phyloP scores from a whole-genome alignment of 176 grass and related monocot genomes.

The Zoysia pacifica region DNA sequence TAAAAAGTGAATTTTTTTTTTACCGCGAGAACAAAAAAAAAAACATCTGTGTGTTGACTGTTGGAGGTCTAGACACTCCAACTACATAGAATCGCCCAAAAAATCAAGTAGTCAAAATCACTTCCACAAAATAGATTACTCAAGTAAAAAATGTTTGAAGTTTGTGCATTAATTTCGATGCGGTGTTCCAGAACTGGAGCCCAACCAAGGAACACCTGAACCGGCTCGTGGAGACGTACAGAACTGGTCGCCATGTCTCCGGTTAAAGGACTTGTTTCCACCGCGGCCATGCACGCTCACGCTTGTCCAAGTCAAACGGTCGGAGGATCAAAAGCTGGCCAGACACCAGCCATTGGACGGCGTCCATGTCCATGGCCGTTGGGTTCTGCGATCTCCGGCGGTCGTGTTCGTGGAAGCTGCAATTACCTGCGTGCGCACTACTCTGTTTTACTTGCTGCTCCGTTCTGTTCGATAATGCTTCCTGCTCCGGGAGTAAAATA shows the following conservation, averaged over 20 bases:
- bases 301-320: background rate
- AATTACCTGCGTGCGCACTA: background rate
- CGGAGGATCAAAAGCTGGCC: background rate
- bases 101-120: background rate
- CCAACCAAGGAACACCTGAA: background rate
- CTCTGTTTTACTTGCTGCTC: background rate
- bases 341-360: too few species aligned
- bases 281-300: background rate
- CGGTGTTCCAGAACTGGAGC: background rate
- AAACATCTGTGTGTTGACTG: background rate
- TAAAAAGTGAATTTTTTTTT: background rate
- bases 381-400: background rate
- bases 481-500: background rate
- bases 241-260: background rate
- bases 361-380: background rate
- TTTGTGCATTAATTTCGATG: background rate
- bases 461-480: background rate
- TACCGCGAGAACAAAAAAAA: background rate
- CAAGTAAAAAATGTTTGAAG: background rate
- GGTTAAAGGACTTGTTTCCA: background rate
- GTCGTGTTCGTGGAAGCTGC: constrained; percentile 5
- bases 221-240: background rate
- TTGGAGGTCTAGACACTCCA: background rate
- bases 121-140: background rate
- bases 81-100: background rate